Evolutionary conservation across 176 grass and related monocot species (phyloP), one percentile per base, ranked within the genome.

Genomic region (Thalia dealbata): DNA sequence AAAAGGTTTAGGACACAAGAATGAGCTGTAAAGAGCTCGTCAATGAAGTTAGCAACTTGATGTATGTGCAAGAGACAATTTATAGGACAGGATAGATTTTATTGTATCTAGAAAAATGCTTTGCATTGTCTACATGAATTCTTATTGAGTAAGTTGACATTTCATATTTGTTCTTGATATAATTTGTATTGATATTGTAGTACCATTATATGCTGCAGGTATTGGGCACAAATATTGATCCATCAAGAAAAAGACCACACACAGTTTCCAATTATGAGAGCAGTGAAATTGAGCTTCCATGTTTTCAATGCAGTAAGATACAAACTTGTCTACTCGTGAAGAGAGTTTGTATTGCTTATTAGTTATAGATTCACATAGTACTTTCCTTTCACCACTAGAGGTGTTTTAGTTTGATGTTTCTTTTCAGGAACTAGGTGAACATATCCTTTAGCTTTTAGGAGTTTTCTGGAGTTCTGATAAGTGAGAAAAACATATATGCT

Each of bases 281-380:
- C 54, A 76, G 73, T 67, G 76, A 81, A 71, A 46, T 44, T 1
- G 63, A 91, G 62, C 18, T 86, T 62, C 90, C 88, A 70, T 99
- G 95, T 72, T 87, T 73, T 78, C 95, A 99, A 29, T 99, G 95
- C 32, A 69, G 87, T 93, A 88, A 77, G 41, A 51, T 54, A 41
- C 10, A 19, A 50, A 19, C 18, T 21, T 55, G 11, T 56, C 18
- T 56, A 15, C 21, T 25, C 27, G 30, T 64, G 25, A 30, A n/a
- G 45, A 42, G 63, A 10, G 65, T 68, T 23, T 45, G 32, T 44
- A 22, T 14, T 19, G 19, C 38, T 68, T 9, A 27, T 13, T 28
- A 23, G 32, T 68, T 14, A 6, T 10, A 43, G 7, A 7, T 22
- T 1, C 43, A 4, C 38, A 11, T 14, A 8, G 7, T 22, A 10